Evolutionary conservation across 2,329 filamentous ascomycete genomes (phyloP), one percentile per base, ranked within the genome.

Genomic region (Nemania diffusa): DNA sequence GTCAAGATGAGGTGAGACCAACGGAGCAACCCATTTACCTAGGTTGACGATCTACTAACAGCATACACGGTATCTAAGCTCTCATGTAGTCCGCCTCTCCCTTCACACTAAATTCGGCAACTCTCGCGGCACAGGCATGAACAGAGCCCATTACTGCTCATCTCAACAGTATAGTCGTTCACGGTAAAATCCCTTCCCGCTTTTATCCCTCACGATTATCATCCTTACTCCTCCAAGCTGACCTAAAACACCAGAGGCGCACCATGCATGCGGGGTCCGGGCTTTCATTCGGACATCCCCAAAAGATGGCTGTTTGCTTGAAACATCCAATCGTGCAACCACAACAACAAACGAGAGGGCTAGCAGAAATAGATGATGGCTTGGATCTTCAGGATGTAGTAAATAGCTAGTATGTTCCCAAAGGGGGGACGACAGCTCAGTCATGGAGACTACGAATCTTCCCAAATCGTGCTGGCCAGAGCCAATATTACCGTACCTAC

Each of bases 261-360:
- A 5, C 13, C 27, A 22, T 48, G 40, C 34, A 46, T 59, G 50
- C 48, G 51, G 24, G 24, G 17, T 56, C 57, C 61, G 65, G 68
- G 44, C 62, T 58, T 27, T 52, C 52, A 20, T 32, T 26, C 74
- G 73, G 70, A 74, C 59, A 65, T 73, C 70, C 73, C 73, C 72
- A 74, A 71, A 57, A 61, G 11, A 53, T 48, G 26, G n/a, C 53
- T 56, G 29, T 50, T 44, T 50, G 13, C 27, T 50, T 27, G 26
- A 20, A 20, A 7, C 48, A 22, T 13, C 32, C 9, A 17, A 7
- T n/a, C n/a, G 24, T 8, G 11, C 42, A 46, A 46, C 42, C 15
- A 46, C 6, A 11, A 40, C 15, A 40, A 7, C 11, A 40, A 40
- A 3, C 5, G 34, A 40, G 15, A 13, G 34, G n/a, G n/a, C n/a